These are phyloP conservation scores for Candida ficus DNA, from an alignment of 805 yeast genomes.

Conservation along the genomic window DNA sequence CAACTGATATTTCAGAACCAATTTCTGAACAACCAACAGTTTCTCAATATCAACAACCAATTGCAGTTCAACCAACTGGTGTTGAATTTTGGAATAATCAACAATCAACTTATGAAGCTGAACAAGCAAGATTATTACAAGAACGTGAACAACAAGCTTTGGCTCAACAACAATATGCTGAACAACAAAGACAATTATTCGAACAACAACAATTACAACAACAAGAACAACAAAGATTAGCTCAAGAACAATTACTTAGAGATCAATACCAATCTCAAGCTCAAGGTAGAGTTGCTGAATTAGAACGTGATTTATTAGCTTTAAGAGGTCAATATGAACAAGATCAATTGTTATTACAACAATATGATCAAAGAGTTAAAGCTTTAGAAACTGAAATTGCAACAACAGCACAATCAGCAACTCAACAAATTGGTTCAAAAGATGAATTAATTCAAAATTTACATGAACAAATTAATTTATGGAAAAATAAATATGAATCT, in stretches of 20 bases:
- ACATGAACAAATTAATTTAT: slow-evolving; percentile 69
- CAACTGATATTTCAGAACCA: slow-evolving; percentile 27
- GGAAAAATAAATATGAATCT: slow-evolving; percentile 86
- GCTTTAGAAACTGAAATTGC: slow-evolving; percentile 69
- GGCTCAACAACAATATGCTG: slow-evolving; percentile 62
- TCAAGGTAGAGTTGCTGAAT: slow-evolving; percentile 72
- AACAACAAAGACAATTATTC: slow-evolving; percentile 62
- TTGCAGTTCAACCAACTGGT: slow-evolving; percentile 51
- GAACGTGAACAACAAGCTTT: slow-evolving; percentile 61
- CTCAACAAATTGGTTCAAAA: slow-evolving; percentile 68
- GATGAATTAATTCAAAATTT: slow-evolving; percentile 64
- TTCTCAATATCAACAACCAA: slow-evolving; percentile 33
- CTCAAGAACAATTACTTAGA: slow-evolving; percentile 63
- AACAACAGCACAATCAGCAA: slow-evolving; percentile 56
- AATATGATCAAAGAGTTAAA: slow-evolving; percentile 81
- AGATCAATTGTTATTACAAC: slow-evolving; percentile 78
- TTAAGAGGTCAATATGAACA: slow-evolving; percentile 79
- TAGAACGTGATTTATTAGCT: slow-evolving; percentile 74
- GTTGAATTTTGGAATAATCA: slow-evolving; percentile 39
- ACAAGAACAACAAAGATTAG: slow-evolving; percentile 60
- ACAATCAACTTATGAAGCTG: slow-evolving; percentile 50
- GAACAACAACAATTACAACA: slow-evolving; percentile 72
- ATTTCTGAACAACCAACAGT: slow-evolving; percentile 43
- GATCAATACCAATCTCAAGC: slow-evolving; percentile 70
- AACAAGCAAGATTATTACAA: slow-evolving; percentile 55